Evolutionary conservation across 192 early-diverging fungal genomes (phyloP), one percentile per base, ranked within the genome.

Genomic region (Linnemannia schmuckeri): DNA sequence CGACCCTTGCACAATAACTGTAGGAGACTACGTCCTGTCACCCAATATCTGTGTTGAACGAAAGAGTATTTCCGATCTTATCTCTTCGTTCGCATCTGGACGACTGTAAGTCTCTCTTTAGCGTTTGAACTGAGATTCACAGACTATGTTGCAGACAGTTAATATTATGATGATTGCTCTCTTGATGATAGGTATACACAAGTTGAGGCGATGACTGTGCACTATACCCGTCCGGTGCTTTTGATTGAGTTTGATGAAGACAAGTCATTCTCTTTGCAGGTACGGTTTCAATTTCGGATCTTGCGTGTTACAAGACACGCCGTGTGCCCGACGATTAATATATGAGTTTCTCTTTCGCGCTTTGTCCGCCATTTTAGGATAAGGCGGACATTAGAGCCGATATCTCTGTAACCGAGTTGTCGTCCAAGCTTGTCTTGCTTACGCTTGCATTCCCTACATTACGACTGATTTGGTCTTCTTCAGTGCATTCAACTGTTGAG

Each of bases 11-110:
- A 99, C 98, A 1, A 88, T 99, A 9, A 93, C 94, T 81, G 94
- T 99, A 0, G 98, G 98, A 55, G 98, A 99, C 89, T 99, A 99
- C 82, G 93, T 99, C 15, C 88, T 99, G 18, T 94, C 94, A 49
- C 95, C 97, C 38, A 88, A 90, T 6, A 94, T 99, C 49, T 97
- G 94, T 41, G 95, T 99, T 12, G 98, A 99, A 85, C 91, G 98
- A 76, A 99, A 99, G 89, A 95, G 95, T 46, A 91, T 98, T 38
- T 90, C 94, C 2, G 98, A 99, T 92, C 91, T 99, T 42, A 93
- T 98, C 55, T 88, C 90, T 30, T 97, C 96, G 3, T 92, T 99
- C 82, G 93, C 91, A 41, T 95, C 93, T 46, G 97, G 97, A 15
- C 90, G 97, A 54, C 88, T 98, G 91, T 98, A 88, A 86, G 92